Percentiles rank a stretch among this genome's conserved stretches.
These are phyloP conservation scores for Aspergillus avenaceus DNA, from an alignment of 495 filamentous ascomycete species.

Conservation along the genomic window DNA sequence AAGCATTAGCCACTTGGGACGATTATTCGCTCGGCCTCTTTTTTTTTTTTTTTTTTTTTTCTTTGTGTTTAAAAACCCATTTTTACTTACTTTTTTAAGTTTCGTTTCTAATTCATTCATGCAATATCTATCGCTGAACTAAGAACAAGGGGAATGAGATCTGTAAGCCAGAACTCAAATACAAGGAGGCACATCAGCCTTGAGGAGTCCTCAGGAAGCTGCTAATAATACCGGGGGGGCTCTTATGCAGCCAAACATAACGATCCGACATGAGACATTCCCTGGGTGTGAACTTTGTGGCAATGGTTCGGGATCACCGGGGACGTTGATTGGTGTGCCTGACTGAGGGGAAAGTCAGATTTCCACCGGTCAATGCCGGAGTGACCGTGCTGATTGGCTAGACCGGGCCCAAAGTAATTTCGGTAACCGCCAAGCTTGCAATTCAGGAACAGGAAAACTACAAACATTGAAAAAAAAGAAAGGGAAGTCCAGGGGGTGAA, in stretches of 20 bases:
- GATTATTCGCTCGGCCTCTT: no score
- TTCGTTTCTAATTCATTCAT: no score
- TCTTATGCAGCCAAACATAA: constrained; percentile 8
- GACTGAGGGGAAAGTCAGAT: constrained; percentile 11
- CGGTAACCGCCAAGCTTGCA: constrained; percentile 16
- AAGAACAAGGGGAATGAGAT: no score
- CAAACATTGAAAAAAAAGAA: constrained; percentile 12
- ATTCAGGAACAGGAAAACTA: constrained; percentile 28
- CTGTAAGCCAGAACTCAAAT: no score
- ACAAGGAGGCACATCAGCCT: background rate
- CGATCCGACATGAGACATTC: constrained; percentile 18
- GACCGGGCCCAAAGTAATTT: constrained; percentile 14
- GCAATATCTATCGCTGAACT: no score
- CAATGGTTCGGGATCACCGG: constrained; percentile 6
- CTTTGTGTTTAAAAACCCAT: no score
- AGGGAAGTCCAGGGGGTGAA: background rate
- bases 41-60: no score
- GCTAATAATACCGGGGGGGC: constrained; percentile 4
- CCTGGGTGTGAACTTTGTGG: constrained; percentile 13
- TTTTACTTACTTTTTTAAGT: no score
- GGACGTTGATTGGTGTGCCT: constrained; percentile 20
- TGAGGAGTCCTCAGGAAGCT: background rate
- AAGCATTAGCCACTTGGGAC: no score
- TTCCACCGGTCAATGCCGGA: constrained; percentile 5
- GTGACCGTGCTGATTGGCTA: constrained; percentile 10